Percentiles rank a stretch among this genome's conserved stretches.
phyloP scores from a whole-genome alignment of 805 yeast genomes.

The Metschnikowia sp. region DNA sequence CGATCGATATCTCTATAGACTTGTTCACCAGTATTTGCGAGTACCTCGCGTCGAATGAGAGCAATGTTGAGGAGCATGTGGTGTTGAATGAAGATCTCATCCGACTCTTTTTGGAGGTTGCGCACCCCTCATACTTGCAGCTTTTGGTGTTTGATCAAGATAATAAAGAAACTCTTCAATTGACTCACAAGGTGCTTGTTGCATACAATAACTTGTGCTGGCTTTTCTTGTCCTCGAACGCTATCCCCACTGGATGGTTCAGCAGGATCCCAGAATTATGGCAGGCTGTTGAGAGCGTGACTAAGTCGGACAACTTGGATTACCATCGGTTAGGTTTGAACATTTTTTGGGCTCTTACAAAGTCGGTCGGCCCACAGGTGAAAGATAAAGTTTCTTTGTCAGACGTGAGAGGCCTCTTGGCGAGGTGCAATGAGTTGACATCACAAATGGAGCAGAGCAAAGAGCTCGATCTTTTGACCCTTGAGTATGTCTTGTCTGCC shows the following conservation, averaged over 20 bases:
- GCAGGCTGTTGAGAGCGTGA: slow-evolving; percentile 21
- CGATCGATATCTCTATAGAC: slow-evolving; percentile 71
- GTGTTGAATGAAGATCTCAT: slow-evolving; percentile 19
- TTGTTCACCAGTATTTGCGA: slow-evolving; percentile 74
- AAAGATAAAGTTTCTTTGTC: slow-evolving; percentile 22
- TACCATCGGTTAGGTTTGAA: slow-evolving; percentile 32
- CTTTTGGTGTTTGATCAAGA: slow-evolving; percentile 35
- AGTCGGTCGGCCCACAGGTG: slow-evolving; percentile 34
- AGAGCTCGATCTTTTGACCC: slow-evolving; percentile 15
- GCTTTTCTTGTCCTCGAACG: slow-evolving; percentile 41
- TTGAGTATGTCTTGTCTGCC: slow-evolving; percentile 41
- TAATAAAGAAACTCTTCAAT: slow-evolving; percentile 27
- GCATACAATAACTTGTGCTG: slow-evolving; percentile 72
- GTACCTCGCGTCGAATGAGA: slow-evolving; percentile 34
- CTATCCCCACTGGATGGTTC: slow-evolving; percentile 40
- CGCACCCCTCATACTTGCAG: slow-evolving; percentile 34
- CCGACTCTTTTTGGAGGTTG: slow-evolving; percentile 19
- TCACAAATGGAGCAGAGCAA: slow-evolving; percentile 15
- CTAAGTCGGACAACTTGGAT: slow-evolving; percentile 17
- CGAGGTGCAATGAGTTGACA: slow-evolving; percentile 18
- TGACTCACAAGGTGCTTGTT: slow-evolving; percentile 54
- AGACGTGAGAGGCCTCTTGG: slow-evolving; percentile 26
- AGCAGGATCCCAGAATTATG: slow-evolving; percentile 26
- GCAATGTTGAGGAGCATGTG: slow-evolving; percentile 21
- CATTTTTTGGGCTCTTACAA: slow-evolving; percentile 37